Percentiles rank a stretch among this genome's conserved stretches.
These are phyloP conservation scores for Pseudonitzschia delicatissima DNA, from an alignment of 108 stramenopile genomes.

Conservation along the genomic window DNA sequence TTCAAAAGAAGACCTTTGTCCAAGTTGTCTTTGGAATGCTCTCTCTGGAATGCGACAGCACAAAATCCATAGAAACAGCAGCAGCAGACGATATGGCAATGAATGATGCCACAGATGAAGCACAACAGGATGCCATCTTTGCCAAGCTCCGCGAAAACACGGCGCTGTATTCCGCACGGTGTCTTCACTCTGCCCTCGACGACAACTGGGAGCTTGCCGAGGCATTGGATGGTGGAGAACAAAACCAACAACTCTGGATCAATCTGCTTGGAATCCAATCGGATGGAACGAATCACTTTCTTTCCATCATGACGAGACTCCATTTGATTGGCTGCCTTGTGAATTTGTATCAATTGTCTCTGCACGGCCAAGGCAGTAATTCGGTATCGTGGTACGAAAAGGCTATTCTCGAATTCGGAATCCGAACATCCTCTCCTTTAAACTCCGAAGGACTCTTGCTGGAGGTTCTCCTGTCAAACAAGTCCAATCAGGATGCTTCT, in stretches of 20 bases:
- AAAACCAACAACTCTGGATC: too few relatives aligned
- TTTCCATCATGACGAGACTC: conserved; percentile 32
- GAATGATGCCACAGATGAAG: neutral
- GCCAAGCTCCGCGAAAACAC: conserved; percentile 26
- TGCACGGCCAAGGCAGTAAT: neutral
- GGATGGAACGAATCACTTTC: neutral
- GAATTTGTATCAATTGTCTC: conserved; percentile 31
- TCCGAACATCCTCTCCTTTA: conserved; percentile 2
- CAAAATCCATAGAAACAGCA: neutral
- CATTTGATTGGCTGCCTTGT: conserved; percentile 54
- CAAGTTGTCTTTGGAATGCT: conserved; percentile 15
- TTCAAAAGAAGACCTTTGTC: neutral
- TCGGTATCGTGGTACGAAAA: conserved; percentile 5
- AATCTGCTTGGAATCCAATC: neutral
- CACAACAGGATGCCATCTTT: conserved; percentile 11
- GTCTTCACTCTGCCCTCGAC: conserved; percentile 66
- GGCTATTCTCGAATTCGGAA: conserved; percentile 13
- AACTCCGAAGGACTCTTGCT: conserved; percentile 8
- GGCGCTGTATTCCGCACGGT: conserved; percentile 45
- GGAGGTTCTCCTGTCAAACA: neutral
- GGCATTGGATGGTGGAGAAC: neutral
- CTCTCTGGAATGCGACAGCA: neutral
- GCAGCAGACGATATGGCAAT: conserved; percentile 9
- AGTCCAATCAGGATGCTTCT: conserved; percentile 1
- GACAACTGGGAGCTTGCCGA: conserved; percentile 51